Base-by-base conservation (phyloP, 179 eudicot genomes). In the Silene vulgaris region DNA sequence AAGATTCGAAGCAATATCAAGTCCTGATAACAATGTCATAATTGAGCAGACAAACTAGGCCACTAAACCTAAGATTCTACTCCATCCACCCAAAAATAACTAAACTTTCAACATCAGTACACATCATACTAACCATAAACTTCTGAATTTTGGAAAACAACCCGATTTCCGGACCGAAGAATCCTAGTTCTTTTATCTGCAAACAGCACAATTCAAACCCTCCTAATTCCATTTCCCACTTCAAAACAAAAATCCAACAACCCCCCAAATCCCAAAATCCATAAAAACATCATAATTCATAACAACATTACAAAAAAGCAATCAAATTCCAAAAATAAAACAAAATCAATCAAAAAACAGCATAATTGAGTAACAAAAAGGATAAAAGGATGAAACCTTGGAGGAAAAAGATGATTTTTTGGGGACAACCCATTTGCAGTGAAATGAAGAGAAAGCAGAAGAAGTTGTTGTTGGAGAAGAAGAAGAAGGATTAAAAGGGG, bases 401-500 rank as follows among this genome's bases (percentile, higher is more conserved):
- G 56, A 74, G 5, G 4, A 17, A 75, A 81, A 81, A 74, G 75
- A 74, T 63, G 81, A 64, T 68, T 69, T 77, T 17, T 61, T 81
- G 14, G 72, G 80, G 57, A 77, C 1, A 74, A 69, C 17, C 76
- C 81, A 81, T 81, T 20, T 78, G 19, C 61, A 35, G 16, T 63
- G 72, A 63, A 65, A 74, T 35, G 74, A 37, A 57, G 61, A 74
- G 45, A 19, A 52, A 9, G 73, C 37, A 65, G 70, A 35, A 2
- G 75, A 69, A 6, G 75, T 57, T 8, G 77, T 43, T 1, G 75
- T 68, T 67, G 75, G 48, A n/a, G 71, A 45, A 21, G 74, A 76
- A 67, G 77, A 69, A 48, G 74, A 60, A n/a, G 79, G 76, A 57
- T 75, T 75, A 66, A 78, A 37, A 43, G 79, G 74, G 37, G 84